These are phyloP conservation scores for Alternaria triticina DNA, from an alignment of 2,329 filamentous ascomycete genomes.

Conservation along the genomic window DNA sequence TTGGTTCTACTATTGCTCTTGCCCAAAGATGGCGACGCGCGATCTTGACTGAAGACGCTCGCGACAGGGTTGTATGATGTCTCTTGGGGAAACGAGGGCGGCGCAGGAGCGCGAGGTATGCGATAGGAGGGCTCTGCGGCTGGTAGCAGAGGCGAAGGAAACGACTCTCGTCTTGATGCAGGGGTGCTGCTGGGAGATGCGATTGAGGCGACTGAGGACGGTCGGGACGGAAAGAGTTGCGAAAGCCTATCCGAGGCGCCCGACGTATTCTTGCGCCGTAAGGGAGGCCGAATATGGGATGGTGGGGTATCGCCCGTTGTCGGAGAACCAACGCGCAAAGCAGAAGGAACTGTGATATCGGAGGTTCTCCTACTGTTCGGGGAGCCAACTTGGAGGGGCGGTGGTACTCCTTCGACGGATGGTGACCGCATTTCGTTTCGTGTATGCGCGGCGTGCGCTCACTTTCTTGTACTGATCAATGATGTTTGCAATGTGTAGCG, in stretches of 20 bases:
- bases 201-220: conserved; percentile 34
- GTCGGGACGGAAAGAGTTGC: conserved; percentile 47
- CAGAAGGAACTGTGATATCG: conserved; percentile 30
- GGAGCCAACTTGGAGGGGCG: conserved; percentile 39
- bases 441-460: not conserved
- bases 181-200: conserved; percentile 24
- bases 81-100: conserved; percentile 38
- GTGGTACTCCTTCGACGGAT: conserved; percentile 39
- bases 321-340: conserved; percentile 42
- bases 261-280: conserved; percentile 37
- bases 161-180: conserved; percentile 35
- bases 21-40: conserved; percentile 20
- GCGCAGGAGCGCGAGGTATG: conserved; percentile 39
- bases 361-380: conserved; percentile 29
- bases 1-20: conserved; percentile 34
- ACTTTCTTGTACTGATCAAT: not conserved
- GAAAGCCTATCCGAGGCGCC: conserved; percentile 42
- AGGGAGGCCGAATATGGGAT: conserved; percentile 29
- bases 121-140: conserved; percentile 37
- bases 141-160: conserved; percentile 38
- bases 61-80: conserved; percentile 38
- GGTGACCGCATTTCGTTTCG: not conserved
- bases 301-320: conserved; percentile 18
- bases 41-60: conserved; percentile 25
- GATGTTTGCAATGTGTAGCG: not conserved